Evolutionary conservation across 257 asterid genomes (phyloP), one percentile per base, ranked within the genome.

Genomic region (Salvia miltiorrhiza): DNA sequence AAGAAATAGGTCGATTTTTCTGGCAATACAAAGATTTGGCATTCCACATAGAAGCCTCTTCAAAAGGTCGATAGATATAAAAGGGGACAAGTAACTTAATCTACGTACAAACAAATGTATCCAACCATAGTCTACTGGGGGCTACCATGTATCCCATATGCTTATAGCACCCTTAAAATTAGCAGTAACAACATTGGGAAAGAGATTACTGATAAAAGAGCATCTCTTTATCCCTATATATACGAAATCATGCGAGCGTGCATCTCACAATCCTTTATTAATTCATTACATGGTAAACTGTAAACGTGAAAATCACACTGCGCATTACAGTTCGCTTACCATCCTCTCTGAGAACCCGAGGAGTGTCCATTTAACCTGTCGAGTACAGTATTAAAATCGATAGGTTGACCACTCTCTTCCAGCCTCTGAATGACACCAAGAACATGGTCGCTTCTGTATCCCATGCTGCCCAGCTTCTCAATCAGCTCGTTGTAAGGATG

Each of bases 381-480:
- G 0, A 89, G 85, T 79, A 93, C 89, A 0, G 90, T 57, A 53
- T 93, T 89, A 67, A 89, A 93, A 76, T 93, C 99, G 16, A 90
- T 81, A 41, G 93, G 72, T 76, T 89, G 96, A 21, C 99, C 96
- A n/a, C 80, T 87, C 81, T 89, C 97, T 72, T 93, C 97, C 57
- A 94, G 78, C 93, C 95, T 89, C 72, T 84, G 94, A 58, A 94
- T 94, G 60, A 80, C 79, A 11, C 86, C 77, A 58, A 85, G 72
- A 40, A 90, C 90, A 56, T 84, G 89, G 39, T 90, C 97, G 50
- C 83, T 94, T 72, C 97, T 79, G 78, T 79, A 90, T 45, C 99
- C 99, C 97, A 93, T 90, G 78, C 85, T 76, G 65, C 78, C 87
- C 79, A 93, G 10, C 84, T 93, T 93, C 82, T 94, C 99, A 35